A percentile compares a stretch with the other conserved stretches of the same genome.
Evolutionary conservation across 805 yeast species (phyloP).

Genomic region (Saccharomycopsis sp.): DNA sequence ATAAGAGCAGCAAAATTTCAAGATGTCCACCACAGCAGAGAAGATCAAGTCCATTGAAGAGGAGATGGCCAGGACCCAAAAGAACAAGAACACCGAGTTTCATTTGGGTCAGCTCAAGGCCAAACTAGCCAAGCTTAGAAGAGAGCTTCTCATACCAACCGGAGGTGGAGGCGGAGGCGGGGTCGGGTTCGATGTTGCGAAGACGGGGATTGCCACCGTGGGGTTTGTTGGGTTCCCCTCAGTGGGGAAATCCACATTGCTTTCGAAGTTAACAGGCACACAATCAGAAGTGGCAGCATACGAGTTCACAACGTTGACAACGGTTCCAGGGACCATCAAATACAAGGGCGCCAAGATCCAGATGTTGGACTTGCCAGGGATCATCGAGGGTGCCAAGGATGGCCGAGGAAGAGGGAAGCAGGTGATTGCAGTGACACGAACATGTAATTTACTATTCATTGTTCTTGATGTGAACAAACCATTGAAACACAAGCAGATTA

Average conservation of each 20-base stretch:
- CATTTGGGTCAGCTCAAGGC: slow-evolving; percentile 98
- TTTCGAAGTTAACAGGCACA: slow-evolving; percentile 86
- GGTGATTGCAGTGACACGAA: slow-evolving; percentile 98
- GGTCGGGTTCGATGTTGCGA: slow-evolving; percentile 94
- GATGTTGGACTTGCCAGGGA: slow-evolving; percentile 88
- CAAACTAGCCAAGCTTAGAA: slow-evolving; percentile 86
- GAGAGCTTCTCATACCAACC: slow-evolving; percentile 70
- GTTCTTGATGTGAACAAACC: slow-evolving; percentile 96
- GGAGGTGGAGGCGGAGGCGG: slow-evolving; percentile 85
- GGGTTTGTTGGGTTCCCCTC: slow-evolving; percentile 99
- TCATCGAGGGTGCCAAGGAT: slow-evolving; percentile 84
- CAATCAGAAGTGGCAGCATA: slow-evolving; percentile 97
- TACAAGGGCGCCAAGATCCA: slow-evolving; percentile 97
- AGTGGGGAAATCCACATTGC: slow-evolving; percentile 74
- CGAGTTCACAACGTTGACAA: slow-evolving; percentile 94
- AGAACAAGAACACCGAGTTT: slow-evolving; percentile 94
- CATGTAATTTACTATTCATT: slow-evolving; percentile 87
- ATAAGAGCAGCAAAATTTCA: too few relatives aligned
- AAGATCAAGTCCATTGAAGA: slow-evolving; percentile 84
- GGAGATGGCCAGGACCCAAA: slow-evolving; percentile 97
- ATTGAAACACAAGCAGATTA: slow-evolving; percentile 83
- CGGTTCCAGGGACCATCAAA: slow-evolving; percentile 94
- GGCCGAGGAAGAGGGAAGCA: slow-evolving; percentile 93
- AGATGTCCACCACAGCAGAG: slow-evolving; percentile 35
- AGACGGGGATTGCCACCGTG: slow-evolving; percentile 95